phyloP scores from a whole-genome alignment of 2,329 filamentous ascomycete species.

The Rhinocladiella similis region DNA sequence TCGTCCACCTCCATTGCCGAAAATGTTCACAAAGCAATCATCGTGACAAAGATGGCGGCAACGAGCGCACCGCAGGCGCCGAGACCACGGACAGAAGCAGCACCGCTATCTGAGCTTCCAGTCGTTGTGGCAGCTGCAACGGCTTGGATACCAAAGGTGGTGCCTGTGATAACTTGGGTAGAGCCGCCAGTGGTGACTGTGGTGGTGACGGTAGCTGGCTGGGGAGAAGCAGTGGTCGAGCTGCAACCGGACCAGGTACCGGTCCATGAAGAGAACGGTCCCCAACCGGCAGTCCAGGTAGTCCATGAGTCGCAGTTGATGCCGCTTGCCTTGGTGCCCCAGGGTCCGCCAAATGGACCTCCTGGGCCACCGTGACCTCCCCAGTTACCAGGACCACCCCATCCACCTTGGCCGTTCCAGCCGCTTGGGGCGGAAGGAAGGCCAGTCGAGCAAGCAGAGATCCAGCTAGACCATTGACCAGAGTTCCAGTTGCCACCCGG shows the following conservation, averaged over 20 bases:
- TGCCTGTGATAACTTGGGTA: constrained; percentile 30
- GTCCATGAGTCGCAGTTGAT: constrained; percentile 30
- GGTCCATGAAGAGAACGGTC: constrained; percentile 29
- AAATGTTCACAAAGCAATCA: constrained; percentile 26
- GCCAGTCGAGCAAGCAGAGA: constrained; percentile 25
- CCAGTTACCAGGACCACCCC: constrained; percentile 22
- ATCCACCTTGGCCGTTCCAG: constrained; percentile 24
- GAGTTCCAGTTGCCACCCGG: constrained; percentile 27
- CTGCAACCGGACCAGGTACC: constrained; percentile 31
- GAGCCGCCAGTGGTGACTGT: constrained; percentile 22
- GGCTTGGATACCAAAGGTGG: constrained; percentile 31
- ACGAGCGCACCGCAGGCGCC: constrained; percentile 24
- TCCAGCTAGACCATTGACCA: constrained; percentile 25
- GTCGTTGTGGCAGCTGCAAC: constrained; percentile 17
- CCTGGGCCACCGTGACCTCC: constrained; percentile 18
- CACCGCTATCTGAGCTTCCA: constrained; percentile 16
- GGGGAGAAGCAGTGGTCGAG: constrained; percentile 25
- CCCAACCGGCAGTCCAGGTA: constrained; percentile 31
- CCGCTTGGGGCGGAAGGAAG: constrained; percentile 26
- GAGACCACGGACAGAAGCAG: constrained; percentile 22
- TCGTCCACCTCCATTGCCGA: neutral
- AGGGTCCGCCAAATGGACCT: constrained; percentile 26
- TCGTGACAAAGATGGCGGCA: constrained; percentile 27
- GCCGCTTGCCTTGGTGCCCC: constrained; percentile 29
- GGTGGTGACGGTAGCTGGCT: constrained; percentile 30